Percentiles rank a stretch among this genome's conserved stretches.
These are phyloP conservation scores for Ceratonia siliqua DNA, from an alignment of 306 rosid genomes.

Conservation along the genomic window DNA sequence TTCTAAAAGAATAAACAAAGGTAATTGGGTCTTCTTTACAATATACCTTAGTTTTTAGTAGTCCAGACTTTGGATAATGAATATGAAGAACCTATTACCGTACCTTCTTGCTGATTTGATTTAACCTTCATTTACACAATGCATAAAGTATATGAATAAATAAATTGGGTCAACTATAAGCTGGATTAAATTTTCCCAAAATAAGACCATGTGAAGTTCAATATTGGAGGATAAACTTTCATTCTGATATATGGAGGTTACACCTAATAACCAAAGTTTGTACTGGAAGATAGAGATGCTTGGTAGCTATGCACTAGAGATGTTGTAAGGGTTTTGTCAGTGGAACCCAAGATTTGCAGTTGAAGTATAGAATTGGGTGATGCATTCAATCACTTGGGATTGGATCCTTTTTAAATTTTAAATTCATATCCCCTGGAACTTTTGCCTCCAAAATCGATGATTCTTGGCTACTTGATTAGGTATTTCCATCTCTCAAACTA, in stretches of 20 bases:
- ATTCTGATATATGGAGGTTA: background rate
- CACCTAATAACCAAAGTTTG: background rate
- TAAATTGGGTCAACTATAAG: background rate
- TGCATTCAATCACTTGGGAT: background rate
- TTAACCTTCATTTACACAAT: background rate
- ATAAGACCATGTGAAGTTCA: background rate
- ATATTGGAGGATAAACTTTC: background rate
- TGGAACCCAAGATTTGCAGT: background rate
- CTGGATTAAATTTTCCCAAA: background rate
- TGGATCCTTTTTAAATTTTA: too few relatives aligned
- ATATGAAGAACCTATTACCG: conserved; percentile 1
- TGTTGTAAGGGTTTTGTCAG: background rate
- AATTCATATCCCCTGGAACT: too few relatives aligned
- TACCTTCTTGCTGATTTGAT: background rate
- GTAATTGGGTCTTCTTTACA: background rate
- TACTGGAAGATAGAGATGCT: background rate
- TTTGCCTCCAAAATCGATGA: too few relatives aligned
- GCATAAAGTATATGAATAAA: background rate
- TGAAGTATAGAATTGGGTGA: background rate
- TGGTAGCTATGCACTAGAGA: background rate
- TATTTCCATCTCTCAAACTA: too few relatives aligned
- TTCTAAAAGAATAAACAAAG: background rate
- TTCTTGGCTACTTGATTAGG: too few relatives aligned
- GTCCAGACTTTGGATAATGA: conserved; percentile 5
- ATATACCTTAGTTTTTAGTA: background rate